Percentiles rank a stretch among this genome's conserved stretches.
phyloP scores from a whole-genome alignment of 2,329 filamentous ascomycete genomes.

The Endoconidiophora laricicola region DNA sequence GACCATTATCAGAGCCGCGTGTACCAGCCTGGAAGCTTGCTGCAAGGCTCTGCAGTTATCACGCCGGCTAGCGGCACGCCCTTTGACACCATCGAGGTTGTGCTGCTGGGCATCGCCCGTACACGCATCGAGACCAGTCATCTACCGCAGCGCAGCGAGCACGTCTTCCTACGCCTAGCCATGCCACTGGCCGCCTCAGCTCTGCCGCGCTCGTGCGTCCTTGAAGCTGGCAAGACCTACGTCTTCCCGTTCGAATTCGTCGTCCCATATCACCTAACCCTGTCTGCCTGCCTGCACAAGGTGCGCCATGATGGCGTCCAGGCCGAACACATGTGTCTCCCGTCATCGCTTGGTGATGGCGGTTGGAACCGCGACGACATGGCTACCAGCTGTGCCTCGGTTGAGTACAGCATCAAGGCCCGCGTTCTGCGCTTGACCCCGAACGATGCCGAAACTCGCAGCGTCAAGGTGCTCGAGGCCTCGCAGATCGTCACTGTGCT shows the following conservation, averaged over 20 bases:
- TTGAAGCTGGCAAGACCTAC: conserved; percentile 32
- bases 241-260: conserved; percentile 42
- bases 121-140: conserved; percentile 35
- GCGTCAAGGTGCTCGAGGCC: conserved; percentile 24
- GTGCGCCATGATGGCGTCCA: conserved; percentile 28
- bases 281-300: conserved; percentile 37
- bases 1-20: conserved; percentile 38
- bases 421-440: conserved; percentile 22
- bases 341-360: conserved; percentile 30
- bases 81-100: conserved; percentile 36
- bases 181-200: conserved; percentile 33
- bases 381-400: conserved; percentile 35
- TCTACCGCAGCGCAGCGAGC: conserved; percentile 30
- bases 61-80: conserved; percentile 27
- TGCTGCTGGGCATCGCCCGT: conserved; percentile 33
- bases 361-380: conserved; percentile 27
- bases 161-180: conserved; percentile 38
- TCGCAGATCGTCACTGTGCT: conserved; percentile 34
- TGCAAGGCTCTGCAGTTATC: conserved; percentile 33
- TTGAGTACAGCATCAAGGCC: conserved; percentile 37
- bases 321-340: conserved; percentile 35
- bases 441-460: conserved; percentile 12
- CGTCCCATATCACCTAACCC: conserved; percentile 39
- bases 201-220: conserved; percentile 31
- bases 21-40: conserved; percentile 36